phyloP scores from a whole-genome alignment of 2,329 filamentous ascomycete species.

The Aureobasidium sp. region DNA sequence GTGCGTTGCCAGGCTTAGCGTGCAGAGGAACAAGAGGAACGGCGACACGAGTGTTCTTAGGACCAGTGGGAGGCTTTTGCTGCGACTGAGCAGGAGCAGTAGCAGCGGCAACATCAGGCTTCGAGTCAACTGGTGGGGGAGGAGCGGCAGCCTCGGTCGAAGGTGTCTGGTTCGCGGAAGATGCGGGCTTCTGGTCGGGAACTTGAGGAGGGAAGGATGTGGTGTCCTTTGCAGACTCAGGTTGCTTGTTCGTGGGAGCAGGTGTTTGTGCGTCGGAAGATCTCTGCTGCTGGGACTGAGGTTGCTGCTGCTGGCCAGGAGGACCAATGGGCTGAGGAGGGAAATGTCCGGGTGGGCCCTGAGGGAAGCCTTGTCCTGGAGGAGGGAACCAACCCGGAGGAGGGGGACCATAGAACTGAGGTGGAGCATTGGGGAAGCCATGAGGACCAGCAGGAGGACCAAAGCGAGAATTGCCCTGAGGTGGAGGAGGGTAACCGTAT shows the following conservation, averaged over 20 bases:
- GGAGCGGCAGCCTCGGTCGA: slow-evolving; percentile 43
- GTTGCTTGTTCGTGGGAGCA: slow-evolving; percentile 32
- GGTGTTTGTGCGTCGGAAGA: neutral
- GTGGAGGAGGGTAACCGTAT: slow-evolving; percentile 33
- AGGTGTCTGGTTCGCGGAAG: slow-evolving; percentile 24
- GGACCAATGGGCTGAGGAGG: slow-evolving; percentile 45
- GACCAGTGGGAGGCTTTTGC: slow-evolving; percentile 36
- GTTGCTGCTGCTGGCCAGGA: slow-evolving; percentile 33
- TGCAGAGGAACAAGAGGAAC: slow-evolving; percentile 50
- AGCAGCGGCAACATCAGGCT: slow-evolving; percentile 55
- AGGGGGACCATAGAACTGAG: slow-evolving; percentile 45
- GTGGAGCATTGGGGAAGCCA: slow-evolving; percentile 43
- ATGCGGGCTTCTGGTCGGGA: slow-evolving; percentile 25
- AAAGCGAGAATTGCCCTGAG: slow-evolving; percentile 39
- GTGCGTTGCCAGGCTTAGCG: slow-evolving; percentile 31
- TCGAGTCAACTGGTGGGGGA: slow-evolving; percentile 60
- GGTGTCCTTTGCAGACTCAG: slow-evolving; percentile 19
- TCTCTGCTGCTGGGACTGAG: slow-evolving; percentile 18
- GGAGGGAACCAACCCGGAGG: slow-evolving; percentile 70
- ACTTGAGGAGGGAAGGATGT: slow-evolving; percentile 19
- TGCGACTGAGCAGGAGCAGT: slow-evolving; percentile 41
- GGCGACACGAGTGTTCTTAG: slow-evolving; percentile 46
- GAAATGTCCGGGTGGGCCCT: slow-evolving; percentile 38
- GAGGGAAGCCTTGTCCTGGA: slow-evolving; percentile 52
- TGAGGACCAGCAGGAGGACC: slow-evolving; percentile 37